Conservation (phyloP, 805 yeast species). For the Saturnispora besseyi region DNA sequence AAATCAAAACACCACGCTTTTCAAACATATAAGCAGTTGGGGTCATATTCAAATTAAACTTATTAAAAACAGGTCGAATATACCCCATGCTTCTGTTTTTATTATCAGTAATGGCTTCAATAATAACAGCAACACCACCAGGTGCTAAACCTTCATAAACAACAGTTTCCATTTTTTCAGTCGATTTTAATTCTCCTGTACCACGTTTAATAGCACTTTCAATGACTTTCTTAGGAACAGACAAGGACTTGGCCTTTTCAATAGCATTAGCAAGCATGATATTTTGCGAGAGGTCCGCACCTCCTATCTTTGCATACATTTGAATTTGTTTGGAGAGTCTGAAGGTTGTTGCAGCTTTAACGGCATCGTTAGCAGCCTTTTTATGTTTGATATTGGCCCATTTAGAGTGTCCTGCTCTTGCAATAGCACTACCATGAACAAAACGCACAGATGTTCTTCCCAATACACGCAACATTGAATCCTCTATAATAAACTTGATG, state of each 20-base stretch:
- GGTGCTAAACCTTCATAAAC: conserved; percentile 89
- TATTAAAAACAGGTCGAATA: conserved; percentile 67
- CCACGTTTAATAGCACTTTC: conserved; percentile 86
- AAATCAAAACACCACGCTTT: conserved; percentile 61
- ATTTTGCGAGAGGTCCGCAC: conserved; percentile 52
- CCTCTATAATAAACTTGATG: not conserved
- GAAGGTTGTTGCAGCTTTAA: conserved; percentile 58
- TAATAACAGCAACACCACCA: conserved; percentile 77
- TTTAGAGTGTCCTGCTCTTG: conserved; percentile 71
- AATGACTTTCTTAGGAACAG: conserved; percentile 74
- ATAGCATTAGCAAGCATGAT: conserved; percentile 58
- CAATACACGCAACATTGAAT: not conserved
- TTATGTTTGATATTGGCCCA: conserved; percentile 95
- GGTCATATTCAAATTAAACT: conserved; percentile 52
- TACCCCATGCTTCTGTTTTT: conserved; percentile 71
- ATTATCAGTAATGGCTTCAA: conserved; percentile 85
- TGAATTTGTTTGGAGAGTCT: conserved; percentile 66
- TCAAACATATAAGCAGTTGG: conserved; percentile 76
- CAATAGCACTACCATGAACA: not conserved
- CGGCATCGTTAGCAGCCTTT: conserved; percentile 86
- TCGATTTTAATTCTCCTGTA: conserved; percentile 48
- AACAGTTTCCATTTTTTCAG: conserved; percentile 42
- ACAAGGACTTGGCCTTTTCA: conserved; percentile 67
- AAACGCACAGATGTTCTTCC: not conserved
- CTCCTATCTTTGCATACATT: conserved; percentile 69